These are phyloP conservation scores for Favolaschia claudopus DNA, from an alignment of 768 basidiomycete genomes.

Conservation along the genomic window DNA sequence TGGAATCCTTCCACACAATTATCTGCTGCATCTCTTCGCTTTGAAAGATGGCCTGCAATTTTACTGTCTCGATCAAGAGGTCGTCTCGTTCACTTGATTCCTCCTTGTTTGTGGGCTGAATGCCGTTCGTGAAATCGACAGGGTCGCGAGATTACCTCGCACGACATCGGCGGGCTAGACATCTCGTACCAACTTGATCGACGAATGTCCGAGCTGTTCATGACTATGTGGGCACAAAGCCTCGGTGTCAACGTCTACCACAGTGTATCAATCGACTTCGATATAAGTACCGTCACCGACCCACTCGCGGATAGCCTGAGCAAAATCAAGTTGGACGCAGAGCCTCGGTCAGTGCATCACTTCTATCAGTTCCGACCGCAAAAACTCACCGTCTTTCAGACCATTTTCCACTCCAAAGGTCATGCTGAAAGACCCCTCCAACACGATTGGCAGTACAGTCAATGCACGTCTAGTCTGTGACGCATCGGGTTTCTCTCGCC, in stretches of 20 bases:
- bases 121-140: too few relatives aligned
- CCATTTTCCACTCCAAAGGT: conserved; percentile 16
- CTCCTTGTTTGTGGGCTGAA: too few relatives aligned
- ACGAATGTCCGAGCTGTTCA: conserved; percentile 18
- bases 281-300: conserved; percentile 3
- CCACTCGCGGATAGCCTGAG: conserved; percentile 1
- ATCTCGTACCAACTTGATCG: conserved; percentile 18
- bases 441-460: conserved; percentile 1
- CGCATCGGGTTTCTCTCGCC: conserved; percentile 17
- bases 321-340: too few relatives aligned
- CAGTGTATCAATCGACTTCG: conserved; percentile 13
- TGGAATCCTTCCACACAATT: conserved; percentile 6
- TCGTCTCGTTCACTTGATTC: too few relatives aligned
- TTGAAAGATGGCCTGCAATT: conserved; percentile 17
- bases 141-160: conserved; percentile 1
- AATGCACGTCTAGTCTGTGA: conserved; percentile 11
- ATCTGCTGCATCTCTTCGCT: conserved; percentile 14
- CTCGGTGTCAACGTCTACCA: conserved; percentile 15
- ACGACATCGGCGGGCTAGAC: conserved; percentile 17
- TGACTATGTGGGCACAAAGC: conserved; percentile 20
- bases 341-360: too few relatives aligned
- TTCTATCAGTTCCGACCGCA: neutral
- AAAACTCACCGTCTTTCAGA: neutral
- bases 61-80: conserved; percentile 15
- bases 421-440: conserved; percentile 11